phyloP scores from a whole-genome alignment of 352 stramenopile species.

The Plasmopara viticola region DNA sequence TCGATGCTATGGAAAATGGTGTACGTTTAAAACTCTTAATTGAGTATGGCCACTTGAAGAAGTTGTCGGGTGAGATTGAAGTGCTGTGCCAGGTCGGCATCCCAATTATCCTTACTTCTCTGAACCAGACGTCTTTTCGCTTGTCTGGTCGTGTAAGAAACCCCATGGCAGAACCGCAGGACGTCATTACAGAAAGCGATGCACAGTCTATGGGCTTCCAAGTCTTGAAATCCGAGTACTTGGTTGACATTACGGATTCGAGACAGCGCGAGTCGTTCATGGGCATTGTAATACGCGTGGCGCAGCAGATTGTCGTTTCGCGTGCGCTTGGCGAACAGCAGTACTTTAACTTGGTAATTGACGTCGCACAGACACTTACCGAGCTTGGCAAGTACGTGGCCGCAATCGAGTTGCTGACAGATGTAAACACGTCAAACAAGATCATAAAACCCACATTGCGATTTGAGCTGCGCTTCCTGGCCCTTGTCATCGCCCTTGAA shows the following conservation, averaged over 20 bases:
- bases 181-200: constrained; percentile 53
- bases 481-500: constrained; percentile 76
- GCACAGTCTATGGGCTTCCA: constrained; percentile 68
- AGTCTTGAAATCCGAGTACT: constrained; percentile 75
- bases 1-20: constrained; percentile 82
- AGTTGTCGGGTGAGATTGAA: constrained; percentile 53
- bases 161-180: constrained; percentile 35
- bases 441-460: constrained; percentile 59
- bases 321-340: constrained; percentile 59
- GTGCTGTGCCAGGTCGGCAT: constrained; percentile 79
- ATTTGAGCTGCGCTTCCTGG: constrained; percentile 78
- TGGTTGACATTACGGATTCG: constrained; percentile 75
- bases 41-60: constrained; percentile 74
- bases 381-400: constrained; percentile 78
- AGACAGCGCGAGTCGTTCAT: constrained; percentile 74
- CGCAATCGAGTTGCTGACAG: constrained; percentile 78
- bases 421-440: constrained; percentile 85
- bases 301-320: constrained; percentile 77
- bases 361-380: constrained; percentile 71
- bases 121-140: constrained; percentile 72
- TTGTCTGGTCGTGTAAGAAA: constrained; percentile 66
- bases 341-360: constrained; percentile 76
- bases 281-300: constrained; percentile 78
- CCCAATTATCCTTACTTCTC: constrained; percentile 73
- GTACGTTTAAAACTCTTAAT: constrained; percentile 76